Evolutionary conservation across 768 basidiomycete genomes (phyloP), one percentile per base, ranked within the genome.

Genomic region (Suillus lakei): DNA sequence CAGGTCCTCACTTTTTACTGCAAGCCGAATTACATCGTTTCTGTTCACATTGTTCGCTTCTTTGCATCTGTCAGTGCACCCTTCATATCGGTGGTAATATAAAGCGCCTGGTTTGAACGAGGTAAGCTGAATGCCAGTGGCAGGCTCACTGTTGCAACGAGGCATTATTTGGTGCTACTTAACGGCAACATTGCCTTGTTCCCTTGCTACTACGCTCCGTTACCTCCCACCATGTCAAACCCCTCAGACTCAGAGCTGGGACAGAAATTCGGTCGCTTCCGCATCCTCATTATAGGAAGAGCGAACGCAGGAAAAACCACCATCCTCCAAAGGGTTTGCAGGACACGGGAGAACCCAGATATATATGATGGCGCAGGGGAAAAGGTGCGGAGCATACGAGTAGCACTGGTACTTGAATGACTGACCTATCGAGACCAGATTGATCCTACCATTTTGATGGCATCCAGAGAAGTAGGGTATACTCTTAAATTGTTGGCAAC

Each of bases 231-330:
- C 23, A 54, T 34, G 53, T n/a, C n/a, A n/a, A 21, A 28, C 6
- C 26, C 53, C 32, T 36, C 64, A 26, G 13, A 4, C 0, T 26
- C 60, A 18, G n/a, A n/a, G n/a, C n/a, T n/a, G n/a, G 66, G 56
- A 58, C 2, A 50, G 7, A 56, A 46, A 32, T 55, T 67, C 53
- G 34, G 23, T 3, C 76, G 69, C 44, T 81, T 82, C 53, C 76
- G 81, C 4, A 73, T 81, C 30, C 77, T 82, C 53, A 71, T 82
- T 21, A 78, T 82, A 21, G 81, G 81, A 7, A 74, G 76, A 59
- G 77, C 79, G 3, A 80, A 81, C 61, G 74, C 79, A 1, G 81
- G 81, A 0, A 82, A 82, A 66, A 82, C 80, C 1, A 82, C 81
- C 0, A 70, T 82, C 26, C 70, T 81, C 26, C 73, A 81, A 68